Conservation (phyloP, 306 rosid species). For the Myrica gale region DNA sequence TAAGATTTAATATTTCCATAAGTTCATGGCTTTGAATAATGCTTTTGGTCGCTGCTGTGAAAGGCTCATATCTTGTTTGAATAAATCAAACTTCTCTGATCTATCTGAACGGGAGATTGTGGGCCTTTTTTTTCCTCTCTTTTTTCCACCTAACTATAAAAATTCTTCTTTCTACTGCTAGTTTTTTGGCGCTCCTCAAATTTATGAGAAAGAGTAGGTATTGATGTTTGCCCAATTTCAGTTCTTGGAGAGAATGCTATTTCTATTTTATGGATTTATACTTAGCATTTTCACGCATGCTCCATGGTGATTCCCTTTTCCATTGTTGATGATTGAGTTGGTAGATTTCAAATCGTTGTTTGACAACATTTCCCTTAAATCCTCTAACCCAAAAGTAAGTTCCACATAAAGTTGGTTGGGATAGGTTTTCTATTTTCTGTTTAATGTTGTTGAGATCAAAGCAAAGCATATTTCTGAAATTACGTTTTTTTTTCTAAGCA, state of each 20-base stretch:
- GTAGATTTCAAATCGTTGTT: constrained; percentile 56
- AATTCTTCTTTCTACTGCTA: constrained; percentile 25
- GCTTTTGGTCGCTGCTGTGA: constrained; percentile 5
- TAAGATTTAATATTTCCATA: neutral
- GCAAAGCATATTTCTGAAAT: no score
- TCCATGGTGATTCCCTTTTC: constrained; percentile 17
- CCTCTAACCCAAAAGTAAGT: constrained; percentile 47
- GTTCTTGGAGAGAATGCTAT: neutral
- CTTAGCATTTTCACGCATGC: neutral
- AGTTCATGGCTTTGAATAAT: neutral
- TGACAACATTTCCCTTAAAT: constrained; percentile 36
- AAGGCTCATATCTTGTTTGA: constrained; percentile 13
- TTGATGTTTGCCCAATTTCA: neutral
- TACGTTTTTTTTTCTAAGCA: no score
- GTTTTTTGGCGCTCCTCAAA: constrained; percentile 69
- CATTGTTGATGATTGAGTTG: constrained; percentile 39
- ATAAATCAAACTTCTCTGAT: neutral
- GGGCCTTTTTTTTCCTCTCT: no score
- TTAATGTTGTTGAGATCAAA: constrained; percentile 26
- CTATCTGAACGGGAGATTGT: constrained; percentile 1
- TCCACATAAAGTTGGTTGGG: constrained; percentile 2
- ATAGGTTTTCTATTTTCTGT: constrained; percentile 12
- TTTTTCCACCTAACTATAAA: neutral
- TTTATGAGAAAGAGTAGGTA: constrained; percentile 35
- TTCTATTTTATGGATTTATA: neutral